Evolutionary conservation across 106 monocot species (phyloP).

Genomic region (Platanthera zijinensis): DNA sequence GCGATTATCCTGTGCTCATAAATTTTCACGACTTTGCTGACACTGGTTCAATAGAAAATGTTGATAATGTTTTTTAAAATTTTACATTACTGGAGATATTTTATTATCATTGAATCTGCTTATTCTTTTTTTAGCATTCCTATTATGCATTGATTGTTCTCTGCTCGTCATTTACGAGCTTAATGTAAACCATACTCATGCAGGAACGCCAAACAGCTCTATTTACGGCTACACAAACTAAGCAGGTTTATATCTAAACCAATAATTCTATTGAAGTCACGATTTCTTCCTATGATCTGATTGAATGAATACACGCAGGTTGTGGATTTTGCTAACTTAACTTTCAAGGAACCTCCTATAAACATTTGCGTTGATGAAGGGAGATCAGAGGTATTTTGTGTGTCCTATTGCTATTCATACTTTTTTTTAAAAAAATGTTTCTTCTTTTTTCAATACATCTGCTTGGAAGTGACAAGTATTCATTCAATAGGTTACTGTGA

Average conservation of each 20-base stretch:
- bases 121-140: neutral
- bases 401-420: neutral
- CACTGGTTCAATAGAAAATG: too few relatives aligned
- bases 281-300: neutral
- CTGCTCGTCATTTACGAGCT: neutral
- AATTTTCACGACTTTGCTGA: too few relatives aligned
- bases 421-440: neutral
- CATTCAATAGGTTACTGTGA: slow-evolving; percentile 67
- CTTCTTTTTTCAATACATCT: too few relatives aligned
- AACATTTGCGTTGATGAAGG: slow-evolving; percentile 90
- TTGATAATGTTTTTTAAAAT: too few relatives aligned
- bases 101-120: neutral
- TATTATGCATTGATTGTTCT: too few relatives aligned
- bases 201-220: slow-evolving; percentile 90
- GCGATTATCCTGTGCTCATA: too few relatives aligned
- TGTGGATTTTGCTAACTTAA: slow-evolving; percentile 74
- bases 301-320: slow-evolving; percentile 42
- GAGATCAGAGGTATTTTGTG: slow-evolving; percentile 44
- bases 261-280: neutral
- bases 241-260: slow-evolving; percentile 39
- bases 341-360: slow-evolving; percentile 58
- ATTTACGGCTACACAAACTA: slow-evolving; percentile 89
- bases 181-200: slow-evolving; percentile 6
- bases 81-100: too few relatives aligned
- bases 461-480: slow-evolving; percentile 8